These are phyloP conservation scores for Nemania abortiva DNA, from an alignment of 2,329 filamentous ascomycete genomes.

Conservation along the genomic window DNA sequence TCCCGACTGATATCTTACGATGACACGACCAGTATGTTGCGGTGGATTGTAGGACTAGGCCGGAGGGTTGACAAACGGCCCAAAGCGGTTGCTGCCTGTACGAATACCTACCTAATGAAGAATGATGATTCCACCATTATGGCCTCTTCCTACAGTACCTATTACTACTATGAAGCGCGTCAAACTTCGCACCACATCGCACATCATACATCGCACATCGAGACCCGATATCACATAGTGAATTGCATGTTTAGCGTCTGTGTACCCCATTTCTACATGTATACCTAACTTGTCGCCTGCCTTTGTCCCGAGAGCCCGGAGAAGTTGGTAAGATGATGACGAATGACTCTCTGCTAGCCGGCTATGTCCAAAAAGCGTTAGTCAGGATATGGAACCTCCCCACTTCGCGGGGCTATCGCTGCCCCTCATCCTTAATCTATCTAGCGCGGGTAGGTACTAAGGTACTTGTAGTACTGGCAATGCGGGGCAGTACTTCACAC, in stretches of 20 bases:
- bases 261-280: neutral
- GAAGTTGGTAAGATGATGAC: neutral
- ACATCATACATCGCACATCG: neutral
- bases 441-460: neutral
- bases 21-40: slow-evolving; percentile 11
- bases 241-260: neutral
- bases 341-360: neutral
- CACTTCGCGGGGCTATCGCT: slow-evolving; percentile 15
- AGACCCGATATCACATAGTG: neutral
- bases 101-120: slow-evolving; percentile 29
- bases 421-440: slow-evolving; percentile 30
- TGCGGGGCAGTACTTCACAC: slow-evolving; percentile 41
- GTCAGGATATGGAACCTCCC: neutral
- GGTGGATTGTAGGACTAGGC: neutral
- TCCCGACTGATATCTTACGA: neutral
- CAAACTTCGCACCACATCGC: neutral
- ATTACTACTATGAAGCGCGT: neutral
- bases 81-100: slow-evolving; percentile 9
- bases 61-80: neutral
- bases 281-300: neutral
- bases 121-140: slow-evolving; percentile 14
- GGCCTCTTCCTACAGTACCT: neutral
- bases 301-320: slow-evolving; percentile 10
- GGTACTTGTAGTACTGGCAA: slow-evolving; percentile 7
- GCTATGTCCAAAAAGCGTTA: slow-evolving; percentile 5